Evolutionary conservation across 768 basidiomycete species (phyloP), one percentile per base, ranked within the genome.

Genomic region (Macrocybe gigantea): DNA sequence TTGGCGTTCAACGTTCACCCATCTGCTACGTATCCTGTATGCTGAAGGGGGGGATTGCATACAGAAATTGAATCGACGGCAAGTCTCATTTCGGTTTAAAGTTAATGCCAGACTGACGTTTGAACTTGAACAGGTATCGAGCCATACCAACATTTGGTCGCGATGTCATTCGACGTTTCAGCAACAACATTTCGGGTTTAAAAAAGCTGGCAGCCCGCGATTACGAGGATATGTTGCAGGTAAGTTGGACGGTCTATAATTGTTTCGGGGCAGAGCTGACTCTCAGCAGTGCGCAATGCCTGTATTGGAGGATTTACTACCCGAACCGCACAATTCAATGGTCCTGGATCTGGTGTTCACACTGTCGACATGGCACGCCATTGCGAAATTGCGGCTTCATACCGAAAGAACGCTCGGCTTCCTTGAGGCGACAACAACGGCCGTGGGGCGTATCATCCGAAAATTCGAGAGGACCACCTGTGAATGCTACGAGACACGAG

Each of bases 251-350:
- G 14, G 14, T 38, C 31, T 10, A 14, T 38, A 3, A 47, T 29
- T 14, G 29, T 11, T 5, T 42, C n/a, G 6, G 7, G 9, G 5
- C 33, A 49, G 12, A 37, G 7, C 14, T 32, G 15, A 36, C 7
- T 34, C 14, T 30, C 44, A 31, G n/a, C 37, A 68, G 67, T 70
- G 67, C 42, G 41, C 53, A 1, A 59, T 65, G 11, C 64, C 69
- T 4, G 66, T 54, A 1, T 60, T 73, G 31, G 67, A 74, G 5
- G 69, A 64, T 3, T 59, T 76, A 0, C 49, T 75, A 0, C 62
- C 59, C 1, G 48, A 57, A 6, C 42, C 49, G 0, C 59, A 71
- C 8, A 56, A 72, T 29, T 1, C 12, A 5, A 48, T 59, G 6
- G 32, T 71, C 1, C 51, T 56, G 3, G 51, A 55, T 1, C 56